Conservation (phyloP, 306 rosid species). For the Aeschynomene evenia region DNA sequence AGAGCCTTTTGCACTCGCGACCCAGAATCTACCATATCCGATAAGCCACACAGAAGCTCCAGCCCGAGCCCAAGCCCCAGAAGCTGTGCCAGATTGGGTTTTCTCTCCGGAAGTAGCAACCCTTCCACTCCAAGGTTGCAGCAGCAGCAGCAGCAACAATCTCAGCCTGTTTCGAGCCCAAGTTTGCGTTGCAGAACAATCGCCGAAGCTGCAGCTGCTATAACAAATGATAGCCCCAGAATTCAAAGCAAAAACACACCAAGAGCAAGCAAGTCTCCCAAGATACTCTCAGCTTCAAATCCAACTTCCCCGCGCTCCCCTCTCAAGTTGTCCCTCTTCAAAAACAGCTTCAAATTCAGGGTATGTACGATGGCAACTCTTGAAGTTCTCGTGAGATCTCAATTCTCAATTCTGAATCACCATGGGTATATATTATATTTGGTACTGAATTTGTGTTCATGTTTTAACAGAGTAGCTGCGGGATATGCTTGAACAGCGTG, state of each 20-base stretch:
- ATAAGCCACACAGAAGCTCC: constrained; percentile 40
- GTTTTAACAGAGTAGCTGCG: constrained; percentile 78
- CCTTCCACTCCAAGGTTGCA: constrained; percentile 55
- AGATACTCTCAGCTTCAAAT: constrained; percentile 43
- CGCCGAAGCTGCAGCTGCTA: constrained; percentile 35
- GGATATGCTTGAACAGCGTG: constrained; percentile 86
- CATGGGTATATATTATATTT: no score
- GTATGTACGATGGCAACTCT: constrained; percentile 73
- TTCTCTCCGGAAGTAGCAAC: constrained; percentile 61
- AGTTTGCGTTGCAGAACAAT: constrained; percentile 56
- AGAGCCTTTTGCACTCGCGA: constrained; percentile 89
- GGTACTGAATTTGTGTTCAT: not conserved
- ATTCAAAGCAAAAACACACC: constrained; percentile 46
- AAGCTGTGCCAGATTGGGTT: constrained; percentile 65
- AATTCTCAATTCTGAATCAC: no score
- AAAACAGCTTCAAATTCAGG: constrained; percentile 92
- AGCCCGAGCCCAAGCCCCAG: constrained; percentile 71
- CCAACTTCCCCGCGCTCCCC: constrained; percentile 93
- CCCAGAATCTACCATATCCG: constrained; percentile 49
- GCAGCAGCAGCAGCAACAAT: constrained; percentile 2
- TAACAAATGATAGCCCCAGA: constrained; percentile 38
- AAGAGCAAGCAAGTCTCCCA: constrained; percentile 49
- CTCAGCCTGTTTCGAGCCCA: constrained; percentile 39
- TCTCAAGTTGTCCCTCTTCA: constrained; percentile 82
- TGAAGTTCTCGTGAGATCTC: not conserved